Conservation (phyloP, 257 asterid genomes). For the Nicotiana tabacum region DNA sequence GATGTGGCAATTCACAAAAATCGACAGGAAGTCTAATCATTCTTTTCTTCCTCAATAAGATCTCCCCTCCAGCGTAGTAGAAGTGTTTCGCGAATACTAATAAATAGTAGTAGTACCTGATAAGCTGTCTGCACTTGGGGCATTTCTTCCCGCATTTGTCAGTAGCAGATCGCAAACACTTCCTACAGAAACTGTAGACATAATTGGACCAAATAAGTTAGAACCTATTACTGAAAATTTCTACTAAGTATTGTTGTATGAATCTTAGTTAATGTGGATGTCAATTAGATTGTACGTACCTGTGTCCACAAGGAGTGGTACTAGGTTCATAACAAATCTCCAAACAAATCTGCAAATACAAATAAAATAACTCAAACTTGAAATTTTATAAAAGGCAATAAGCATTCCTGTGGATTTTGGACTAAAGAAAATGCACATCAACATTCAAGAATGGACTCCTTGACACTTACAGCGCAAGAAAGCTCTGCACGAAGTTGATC, state of each 20-base stretch:
- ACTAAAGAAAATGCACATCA: not conserved
- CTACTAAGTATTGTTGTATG: too few relatives aligned
- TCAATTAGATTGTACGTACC: slow-evolving; percentile 45
- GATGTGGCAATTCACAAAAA: too few relatives aligned
- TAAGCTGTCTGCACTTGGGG: slow-evolving; percentile 87
- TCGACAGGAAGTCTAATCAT: too few relatives aligned
- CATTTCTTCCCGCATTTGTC: slow-evolving; percentile 86
- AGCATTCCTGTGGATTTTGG: too few relatives aligned
- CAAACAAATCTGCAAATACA: slow-evolving; percentile 63
- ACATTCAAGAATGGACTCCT: not conserved
- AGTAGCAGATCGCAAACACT: slow-evolving; percentile 75
- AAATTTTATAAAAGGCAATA: too few relatives aligned
- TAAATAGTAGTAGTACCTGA: slow-evolving; percentile 38
- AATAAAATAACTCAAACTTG: not conserved
- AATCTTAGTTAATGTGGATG: too few relatives aligned
- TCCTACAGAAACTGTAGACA: slow-evolving; percentile 61
- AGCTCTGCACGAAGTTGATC: slow-evolving; percentile 87
- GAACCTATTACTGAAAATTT: too few relatives aligned
- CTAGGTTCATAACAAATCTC: slow-evolving; percentile 87
- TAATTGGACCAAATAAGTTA: not conserved
- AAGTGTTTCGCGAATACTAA: too few relatives aligned
- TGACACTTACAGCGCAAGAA: slow-evolving; percentile 72
- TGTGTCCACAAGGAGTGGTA: slow-evolving; percentile 91
- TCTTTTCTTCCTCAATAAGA: too few relatives aligned
- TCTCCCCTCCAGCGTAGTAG: too few relatives aligned